Evolutionary conservation across 257 asterid genomes (phyloP), one percentile per base, ranked within the genome.

Genomic region (Linaria vulgaris): DNA sequence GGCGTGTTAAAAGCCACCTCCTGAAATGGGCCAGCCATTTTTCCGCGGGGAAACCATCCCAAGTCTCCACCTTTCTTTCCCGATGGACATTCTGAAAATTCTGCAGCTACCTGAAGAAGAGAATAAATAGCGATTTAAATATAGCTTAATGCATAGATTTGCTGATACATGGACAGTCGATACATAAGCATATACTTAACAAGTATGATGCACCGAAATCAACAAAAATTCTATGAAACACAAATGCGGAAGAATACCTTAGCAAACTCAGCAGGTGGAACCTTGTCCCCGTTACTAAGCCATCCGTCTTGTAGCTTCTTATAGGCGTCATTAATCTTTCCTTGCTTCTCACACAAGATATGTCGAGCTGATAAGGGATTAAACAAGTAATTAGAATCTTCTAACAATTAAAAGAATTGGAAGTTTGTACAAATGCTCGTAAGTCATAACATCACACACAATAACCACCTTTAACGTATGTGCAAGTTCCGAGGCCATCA

Each of bases 1-100:
- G 84, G 80, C 17, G 99, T 85, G 83, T 74, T 85, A 66, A 94
- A 94, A 20, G 99, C 99, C 67, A 94, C 99, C 66, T 94, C 99
- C 87, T 94, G 99, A 82, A 94, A 94, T 1, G 99, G 99, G 54
- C 99, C 97, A 27, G 99, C 99, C 97, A 94, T 90, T 71, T 94
- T 94, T 39, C 99, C 97, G 30, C 99, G 96, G 0, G 99, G 99
- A 69, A 94, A 90, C 97, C 97, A 94, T 71, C 99, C 99, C 20
- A 94, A 73, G 57, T 94, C 99, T 17, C 99, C 97, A 30, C 99
- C 99, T 66, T 94, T 94, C 85, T 94, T 94, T 27, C 95, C 97
- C 0, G 99, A 94, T 12, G 99, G 97, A 63, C 99, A 94, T 78
- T 94, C 99, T 12, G 99, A 94, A 72, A 80, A 94, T 61, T 86